Evolutionary conservation across 306 rosid species (phyloP).

Genomic region (Trichosanthes cucumerina): DNA sequence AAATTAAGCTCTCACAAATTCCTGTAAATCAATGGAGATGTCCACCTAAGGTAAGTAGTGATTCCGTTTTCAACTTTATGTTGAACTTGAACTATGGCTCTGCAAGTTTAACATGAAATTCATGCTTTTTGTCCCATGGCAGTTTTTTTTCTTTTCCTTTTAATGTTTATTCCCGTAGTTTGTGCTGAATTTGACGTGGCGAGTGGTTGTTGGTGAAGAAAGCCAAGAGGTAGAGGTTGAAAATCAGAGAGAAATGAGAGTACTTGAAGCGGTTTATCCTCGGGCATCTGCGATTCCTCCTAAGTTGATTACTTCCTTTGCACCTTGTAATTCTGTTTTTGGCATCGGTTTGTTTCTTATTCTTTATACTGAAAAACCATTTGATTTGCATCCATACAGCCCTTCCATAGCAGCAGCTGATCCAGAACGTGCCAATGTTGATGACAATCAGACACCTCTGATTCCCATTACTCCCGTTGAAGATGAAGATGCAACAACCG

Average conservation of each 20-base stretch:
- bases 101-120: slow-evolving; percentile 3
- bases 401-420: slow-evolving; percentile 35
- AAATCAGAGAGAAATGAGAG: slow-evolving; percentile 78
- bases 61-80: neutral
- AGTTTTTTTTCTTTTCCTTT: slow-evolving; percentile 6
- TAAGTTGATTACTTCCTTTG: slow-evolving; percentile 43
- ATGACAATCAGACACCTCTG: slow-evolving; percentile 28
- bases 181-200: slow-evolving; percentile 49
- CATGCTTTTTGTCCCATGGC: neutral
- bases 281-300: slow-evolving; percentile 79
- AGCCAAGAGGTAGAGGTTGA: slow-evolving; percentile 54
- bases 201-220: slow-evolving; percentile 87
- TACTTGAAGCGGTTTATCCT: slow-evolving; percentile 87
- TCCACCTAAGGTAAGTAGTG: slow-evolving; percentile 53
- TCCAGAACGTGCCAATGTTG: slow-evolving; percentile 25
- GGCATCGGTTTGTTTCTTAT: slow-evolving; percentile 4
- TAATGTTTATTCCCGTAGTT: slow-evolving; percentile 34
- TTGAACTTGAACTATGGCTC: neutral
- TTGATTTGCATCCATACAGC: slow-evolving; percentile 23
- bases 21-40: slow-evolving; percentile 55
- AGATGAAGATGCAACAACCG: slow-evolving; percentile 59
- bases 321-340: slow-evolving; percentile 4
- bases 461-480: slow-evolving; percentile 80
- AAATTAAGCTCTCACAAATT: slow-evolving; percentile 55
- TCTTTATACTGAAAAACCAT: slow-evolving; percentile 11